Percentiles rank a stretch among this genome's conserved stretches.
phyloP scores from a whole-genome alignment of 495 filamentous ascomycete species.

The Polyplosphaeria fusca region DNA sequence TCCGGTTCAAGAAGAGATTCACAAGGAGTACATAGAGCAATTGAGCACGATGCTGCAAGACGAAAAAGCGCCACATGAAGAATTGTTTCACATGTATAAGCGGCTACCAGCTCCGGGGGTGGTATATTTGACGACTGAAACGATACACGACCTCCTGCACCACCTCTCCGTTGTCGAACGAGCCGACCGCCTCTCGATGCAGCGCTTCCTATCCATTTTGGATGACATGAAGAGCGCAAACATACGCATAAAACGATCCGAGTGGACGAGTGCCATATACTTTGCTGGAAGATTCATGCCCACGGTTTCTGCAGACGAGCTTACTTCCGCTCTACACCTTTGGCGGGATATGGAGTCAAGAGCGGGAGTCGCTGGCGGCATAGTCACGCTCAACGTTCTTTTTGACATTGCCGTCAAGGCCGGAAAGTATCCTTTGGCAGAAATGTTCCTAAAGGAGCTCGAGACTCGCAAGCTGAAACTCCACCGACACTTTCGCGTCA shows the following conservation, averaged over 20 bases:
- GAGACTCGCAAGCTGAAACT: conserved; percentile 57
- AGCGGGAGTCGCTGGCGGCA: conserved; percentile 59
- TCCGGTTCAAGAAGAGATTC: conserved; percentile 2
- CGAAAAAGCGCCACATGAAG: conserved; percentile 48
- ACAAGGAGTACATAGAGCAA: conserved; percentile 5
- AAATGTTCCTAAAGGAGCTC: conserved; percentile 83
- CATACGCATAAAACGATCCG: conserved; percentile 57
- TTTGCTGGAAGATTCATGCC: conserved; percentile 70
- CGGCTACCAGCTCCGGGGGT: conserved; percentile 63
- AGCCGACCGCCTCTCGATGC: conserved; percentile 58
- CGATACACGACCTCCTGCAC: conserved; percentile 63
- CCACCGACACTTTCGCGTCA: conserved; percentile 72
- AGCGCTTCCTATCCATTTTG: conserved; percentile 78
- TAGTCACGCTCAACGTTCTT: conserved; percentile 84
- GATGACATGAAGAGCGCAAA: conserved; percentile 72
- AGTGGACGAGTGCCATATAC: conserved; percentile 83
- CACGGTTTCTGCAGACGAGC: conserved; percentile 58
- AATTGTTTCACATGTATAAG: conserved; percentile 60
- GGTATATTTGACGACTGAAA: conserved; percentile 55
- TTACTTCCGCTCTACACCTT: conserved; percentile 69
- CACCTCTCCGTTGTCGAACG: conserved; percentile 62
- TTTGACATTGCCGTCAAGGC: conserved; percentile 86
- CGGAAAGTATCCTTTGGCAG: conserved; percentile 74
- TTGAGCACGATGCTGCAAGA: conserved; percentile 46
- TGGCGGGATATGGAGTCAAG: conserved; percentile 85